Evolutionary conservation across 169 alveolate species (phyloP), one percentile per base, ranked within the genome.

Genomic region (Plasmodium cynomolgi): DNA sequence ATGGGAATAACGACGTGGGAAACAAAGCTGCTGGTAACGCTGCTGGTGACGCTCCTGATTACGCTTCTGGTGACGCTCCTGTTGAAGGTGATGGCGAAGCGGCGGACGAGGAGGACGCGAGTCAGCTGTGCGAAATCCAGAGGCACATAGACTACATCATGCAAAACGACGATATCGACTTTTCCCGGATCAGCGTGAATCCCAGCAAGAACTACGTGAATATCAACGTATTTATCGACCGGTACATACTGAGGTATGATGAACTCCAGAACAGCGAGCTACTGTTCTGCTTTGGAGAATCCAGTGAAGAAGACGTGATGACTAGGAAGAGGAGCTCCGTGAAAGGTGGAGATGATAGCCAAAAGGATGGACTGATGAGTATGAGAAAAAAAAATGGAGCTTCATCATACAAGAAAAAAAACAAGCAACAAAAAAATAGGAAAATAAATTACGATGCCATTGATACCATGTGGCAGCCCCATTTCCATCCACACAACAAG

Each of bases 391-490:
- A 73, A 29, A 41, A 50, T 17, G 26, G 6, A 33, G 3, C 9
- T n/a, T 29, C 29, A 1, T 11, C 81, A 37, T 77, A 44, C 17
- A 74, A 77, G 80, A 86, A 86, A 77, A 77, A 79, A 86, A 0
- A n/a, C 8, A 86, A 56, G 62, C 93, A 50, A 23, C 84, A 50
- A 4, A 86, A 86, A 56, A 86, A 77, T 86, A 47, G 93, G 31
- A 44, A 20, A 75, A 93, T 96, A 13, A 96, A 92, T 83, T 88
- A 88, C 13, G 94, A 91, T 29, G 96, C 96, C 0, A 44, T 96
- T 2, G 97, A 96, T 73, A 94, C 96, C 8, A 86, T 96, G 86
- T 96, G 97, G 97, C 97, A 93, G 34, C 97, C 97, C 1, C 97
- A 96, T 72, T 96, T 96, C 62, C 97, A 96, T 54, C 97, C 97